Evolutionary conservation across 805 yeast genomes (phyloP).

Genomic region (Kluyveromyces starmeri): DNA sequence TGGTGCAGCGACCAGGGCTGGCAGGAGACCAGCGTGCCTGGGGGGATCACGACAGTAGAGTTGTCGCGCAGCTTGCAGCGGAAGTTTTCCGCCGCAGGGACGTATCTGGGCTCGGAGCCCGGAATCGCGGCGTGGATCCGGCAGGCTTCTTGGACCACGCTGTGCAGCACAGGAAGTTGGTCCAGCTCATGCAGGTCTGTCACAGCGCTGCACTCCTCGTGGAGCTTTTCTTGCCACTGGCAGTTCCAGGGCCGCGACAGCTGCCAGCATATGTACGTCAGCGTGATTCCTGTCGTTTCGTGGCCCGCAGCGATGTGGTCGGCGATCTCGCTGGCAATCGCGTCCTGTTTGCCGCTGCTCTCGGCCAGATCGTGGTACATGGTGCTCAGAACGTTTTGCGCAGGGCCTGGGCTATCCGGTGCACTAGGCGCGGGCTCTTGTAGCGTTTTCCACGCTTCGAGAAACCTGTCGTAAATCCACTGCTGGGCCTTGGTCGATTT

Average conservation of each 20-base stretch:
- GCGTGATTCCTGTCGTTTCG: conserved; percentile 62
- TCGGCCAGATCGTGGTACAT: conserved; percentile 1
- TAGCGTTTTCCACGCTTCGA: conserved; percentile 14
- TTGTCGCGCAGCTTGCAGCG: conserved; percentile 9
- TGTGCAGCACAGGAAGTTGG: conserved; percentile 47
- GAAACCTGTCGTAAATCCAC: conserved; percentile 36
- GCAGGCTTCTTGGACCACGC: conserved; percentile 51
- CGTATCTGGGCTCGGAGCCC: conserved; percentile 59
- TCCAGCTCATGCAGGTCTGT: conserved; percentile 37
- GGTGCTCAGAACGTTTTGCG: not conserved
- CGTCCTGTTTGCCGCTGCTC: not conserved
- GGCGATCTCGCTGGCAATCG: conserved; percentile 40
- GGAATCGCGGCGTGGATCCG: conserved; percentile 66
- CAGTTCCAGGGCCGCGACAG: conserved; percentile 42
- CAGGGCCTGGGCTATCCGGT: conserved; percentile 12
- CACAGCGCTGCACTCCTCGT: conserved; percentile 34
- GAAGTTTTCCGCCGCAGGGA: conserved; percentile 23
- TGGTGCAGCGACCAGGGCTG: conserved; percentile 64
- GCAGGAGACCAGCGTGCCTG: conserved; percentile 47
- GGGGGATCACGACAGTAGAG: conserved; percentile 34
- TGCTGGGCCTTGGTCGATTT: conserved; percentile 34
- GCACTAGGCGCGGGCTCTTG: conserved; percentile 6
- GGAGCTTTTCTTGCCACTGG: conserved; percentile 39
- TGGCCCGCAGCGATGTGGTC: conserved; percentile 75
- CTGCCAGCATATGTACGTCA: conserved; percentile 51